phyloP scores from a whole-genome alignment of 371 early-diverging fungal species.

The Phascolomyces articulosus region DNA sequence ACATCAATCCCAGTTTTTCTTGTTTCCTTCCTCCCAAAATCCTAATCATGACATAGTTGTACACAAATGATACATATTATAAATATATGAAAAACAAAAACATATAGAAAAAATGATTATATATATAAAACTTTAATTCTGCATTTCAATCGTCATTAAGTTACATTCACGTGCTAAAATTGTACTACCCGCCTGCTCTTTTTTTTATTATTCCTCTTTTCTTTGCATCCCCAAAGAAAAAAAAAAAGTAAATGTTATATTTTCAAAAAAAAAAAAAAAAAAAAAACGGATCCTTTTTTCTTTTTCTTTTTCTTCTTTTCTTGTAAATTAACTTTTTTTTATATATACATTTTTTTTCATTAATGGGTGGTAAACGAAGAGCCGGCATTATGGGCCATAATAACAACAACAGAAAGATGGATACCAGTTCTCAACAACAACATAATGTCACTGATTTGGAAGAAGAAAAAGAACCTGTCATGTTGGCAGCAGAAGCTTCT shows the following conservation, averaged over 20 bases:
- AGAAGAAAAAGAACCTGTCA: slow-evolving; percentile 1
- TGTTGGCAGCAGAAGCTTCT: slow-evolving; percentile 55
- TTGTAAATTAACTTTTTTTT: slow-evolving; percentile 6
- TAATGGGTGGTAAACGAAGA: slow-evolving; percentile 1
- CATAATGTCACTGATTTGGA: neutral
- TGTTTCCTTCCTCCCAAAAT: no score
- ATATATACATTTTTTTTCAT: neutral
- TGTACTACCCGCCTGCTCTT: neutral
- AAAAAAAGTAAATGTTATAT: neutral
- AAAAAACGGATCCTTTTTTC: no score
- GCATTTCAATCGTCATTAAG: no score
- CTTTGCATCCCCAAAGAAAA: neutral
- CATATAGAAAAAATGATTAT: no score
- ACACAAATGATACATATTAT: no score
- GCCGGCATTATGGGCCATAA: neutral
- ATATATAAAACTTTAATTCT: no score
- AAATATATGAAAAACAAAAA: no score
- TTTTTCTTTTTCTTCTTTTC: neutral
- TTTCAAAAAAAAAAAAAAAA: no score
- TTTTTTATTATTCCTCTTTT: no score
- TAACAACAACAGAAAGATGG: neutral
- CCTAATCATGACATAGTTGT: no score
- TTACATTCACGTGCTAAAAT: neutral
- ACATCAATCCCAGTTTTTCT: no score
- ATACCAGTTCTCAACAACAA: neutral